Conservation (phyloP, 768 basidiomycete genomes). For the Russula compacta region DNA sequence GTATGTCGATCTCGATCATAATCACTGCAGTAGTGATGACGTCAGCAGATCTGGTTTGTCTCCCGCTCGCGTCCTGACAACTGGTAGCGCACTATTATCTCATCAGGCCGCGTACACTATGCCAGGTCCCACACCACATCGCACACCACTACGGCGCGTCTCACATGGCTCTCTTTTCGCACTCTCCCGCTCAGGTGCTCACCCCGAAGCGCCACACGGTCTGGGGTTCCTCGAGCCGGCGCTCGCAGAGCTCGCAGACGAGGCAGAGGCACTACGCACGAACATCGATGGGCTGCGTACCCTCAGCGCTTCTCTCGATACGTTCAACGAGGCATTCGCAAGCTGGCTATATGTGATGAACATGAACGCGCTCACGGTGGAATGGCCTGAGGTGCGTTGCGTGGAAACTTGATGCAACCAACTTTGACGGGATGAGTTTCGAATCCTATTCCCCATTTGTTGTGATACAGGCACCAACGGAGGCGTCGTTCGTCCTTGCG, state of each 20-base stretch:
- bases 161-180: constrained; percentile 88
- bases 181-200: constrained; percentile 66
- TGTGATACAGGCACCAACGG: constrained; percentile 20
- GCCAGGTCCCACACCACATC: constrained; percentile 41
- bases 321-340: constrained; percentile 90
- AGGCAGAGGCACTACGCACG: constrained; percentile 68
- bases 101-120: not conserved
- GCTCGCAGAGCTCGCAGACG: constrained; percentile 80
- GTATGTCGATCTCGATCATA: not conserved
- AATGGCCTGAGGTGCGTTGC: constrained; percentile 72
- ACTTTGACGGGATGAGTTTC: too few relatives aligned
- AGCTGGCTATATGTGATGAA: constrained; percentile 87
- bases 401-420: not conserved
- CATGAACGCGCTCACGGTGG: constrained; percentile 91
- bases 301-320: constrained; percentile 66
- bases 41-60: not conserved
- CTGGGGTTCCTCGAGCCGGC: constrained; percentile 81
- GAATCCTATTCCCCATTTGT: too few relatives aligned
- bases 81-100: too few relatives aligned
- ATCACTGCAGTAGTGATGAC: not conserved
- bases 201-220: constrained; percentile 70
- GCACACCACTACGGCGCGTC: constrained; percentile 80
- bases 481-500: constrained; percentile 40
- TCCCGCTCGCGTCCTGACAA: too few relatives aligned
- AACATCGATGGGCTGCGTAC: constrained; percentile 65